A percentile compares a stretch with the other conserved stretches of the same genome.
Conservation (phyloP, 2,329 filamentous ascomycete genomes). For the Coniella lustricola region DNA sequence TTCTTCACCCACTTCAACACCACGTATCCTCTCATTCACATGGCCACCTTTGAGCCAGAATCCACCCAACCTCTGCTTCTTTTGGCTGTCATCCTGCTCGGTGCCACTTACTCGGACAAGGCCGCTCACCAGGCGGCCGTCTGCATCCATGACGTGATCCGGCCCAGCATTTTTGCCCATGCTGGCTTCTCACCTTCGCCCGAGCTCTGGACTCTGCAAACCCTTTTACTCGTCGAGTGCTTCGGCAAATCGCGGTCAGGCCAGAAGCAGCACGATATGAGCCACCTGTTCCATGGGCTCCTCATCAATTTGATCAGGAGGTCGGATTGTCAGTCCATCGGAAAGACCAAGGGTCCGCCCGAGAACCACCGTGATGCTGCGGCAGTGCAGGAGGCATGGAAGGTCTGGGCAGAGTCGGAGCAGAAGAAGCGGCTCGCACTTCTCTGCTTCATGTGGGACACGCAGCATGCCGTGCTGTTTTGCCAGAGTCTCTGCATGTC, state of each 20-base stretch:
- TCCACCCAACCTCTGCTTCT: conserved; percentile 45
- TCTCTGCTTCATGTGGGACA: conserved; percentile 61
- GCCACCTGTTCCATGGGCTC: conserved; percentile 44
- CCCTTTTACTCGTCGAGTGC: conserved; percentile 55
- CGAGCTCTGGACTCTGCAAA: conserved; percentile 53
- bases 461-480: conserved; percentile 56
- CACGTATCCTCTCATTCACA: conserved; percentile 52
- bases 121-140: conserved; percentile 53
- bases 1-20: conserved; percentile 57
- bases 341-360: conserved; percentile 19
- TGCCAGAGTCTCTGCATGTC: conserved; percentile 63
- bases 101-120: conserved; percentile 53
- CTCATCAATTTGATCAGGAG: conserved; percentile 32
- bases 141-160: conserved; percentile 53
- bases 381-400: conserved; percentile 39
- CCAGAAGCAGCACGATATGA: conserved; percentile 57
- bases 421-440: conserved; percentile 54
- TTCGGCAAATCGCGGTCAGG: conserved; percentile 58
- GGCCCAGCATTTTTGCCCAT: conserved; percentile 53
- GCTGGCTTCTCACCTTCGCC: conserved; percentile 50
- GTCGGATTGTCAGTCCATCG: conserved; percentile 29
- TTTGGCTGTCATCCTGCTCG: conserved; percentile 49
- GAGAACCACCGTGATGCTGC: background rate
- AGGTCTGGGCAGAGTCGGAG: conserved; percentile 46
- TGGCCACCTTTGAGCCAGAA: conserved; percentile 47